Percentiles rank a stretch among this genome's conserved stretches.
These are phyloP conservation scores for Nicotiana sylvestris DNA, from an alignment of 257 asterid species.

Conservation along the genomic window DNA sequence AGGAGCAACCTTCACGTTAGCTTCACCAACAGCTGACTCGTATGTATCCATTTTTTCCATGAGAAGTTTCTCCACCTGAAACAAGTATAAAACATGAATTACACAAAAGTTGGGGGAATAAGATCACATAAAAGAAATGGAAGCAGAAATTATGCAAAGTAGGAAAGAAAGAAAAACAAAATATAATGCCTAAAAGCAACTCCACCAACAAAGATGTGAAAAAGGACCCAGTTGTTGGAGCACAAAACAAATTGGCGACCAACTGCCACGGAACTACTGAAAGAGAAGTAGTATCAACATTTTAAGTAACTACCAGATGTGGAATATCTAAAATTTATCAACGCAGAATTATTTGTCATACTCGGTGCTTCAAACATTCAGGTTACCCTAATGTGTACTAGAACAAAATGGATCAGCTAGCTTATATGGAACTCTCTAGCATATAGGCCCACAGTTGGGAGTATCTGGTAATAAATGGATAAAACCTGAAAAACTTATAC, in stretches of 20 bases:
- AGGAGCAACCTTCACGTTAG: slow-evolving; percentile 41
- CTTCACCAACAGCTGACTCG: slow-evolving; percentile 82
- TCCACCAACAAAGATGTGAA: neutral
- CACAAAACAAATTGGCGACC: neutral
- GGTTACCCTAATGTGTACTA: neutral
- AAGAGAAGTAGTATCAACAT: neutral
- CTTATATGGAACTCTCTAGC: neutral
- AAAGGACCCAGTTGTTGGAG: neutral
- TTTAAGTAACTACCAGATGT: neutral
- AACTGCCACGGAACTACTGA: neutral
- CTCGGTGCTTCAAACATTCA: no score
- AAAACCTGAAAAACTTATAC: neutral
- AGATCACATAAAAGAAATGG: neutral
- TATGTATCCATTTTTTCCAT: slow-evolving; percentile 67
- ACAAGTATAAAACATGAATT: slow-evolving; percentile 5
- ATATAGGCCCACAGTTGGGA: neutral
- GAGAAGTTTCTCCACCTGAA: slow-evolving; percentile 65
- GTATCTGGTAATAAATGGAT: neutral
- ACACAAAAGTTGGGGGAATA: neutral
- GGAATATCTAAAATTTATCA: neutral
- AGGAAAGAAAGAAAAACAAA: neutral
- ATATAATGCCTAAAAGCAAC: neutral
- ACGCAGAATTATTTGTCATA: neutral
- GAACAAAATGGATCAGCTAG: neutral
- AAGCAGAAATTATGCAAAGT: neutral